Evolutionary conservation across 2,329 filamentous ascomycete species (phyloP).

Genomic region (Zasmidium angulare): DNA sequence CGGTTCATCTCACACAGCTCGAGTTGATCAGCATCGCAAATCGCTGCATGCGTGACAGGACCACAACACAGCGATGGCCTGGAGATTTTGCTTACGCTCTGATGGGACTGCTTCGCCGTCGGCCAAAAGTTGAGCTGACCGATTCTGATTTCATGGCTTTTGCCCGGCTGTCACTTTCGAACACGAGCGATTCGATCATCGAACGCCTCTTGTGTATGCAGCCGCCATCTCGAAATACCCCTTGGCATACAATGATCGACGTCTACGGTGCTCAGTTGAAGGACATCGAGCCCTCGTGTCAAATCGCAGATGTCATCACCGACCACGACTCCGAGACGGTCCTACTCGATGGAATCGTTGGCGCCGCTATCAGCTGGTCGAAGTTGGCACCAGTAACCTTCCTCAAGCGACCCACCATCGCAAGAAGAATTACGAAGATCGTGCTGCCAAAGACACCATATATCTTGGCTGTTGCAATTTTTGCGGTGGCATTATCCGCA

Average conservation of each 20-base stretch:
- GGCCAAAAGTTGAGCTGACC: neutral
- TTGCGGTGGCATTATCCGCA: neutral
- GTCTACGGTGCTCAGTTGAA: neutral
- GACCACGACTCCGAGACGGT: neutral
- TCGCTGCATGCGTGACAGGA: neutral
- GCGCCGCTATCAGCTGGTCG: conserved; percentile 5
- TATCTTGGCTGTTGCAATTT: neutral
- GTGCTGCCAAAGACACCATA: neutral
- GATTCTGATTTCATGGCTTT: conserved; percentile 5
- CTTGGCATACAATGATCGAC: neutral
- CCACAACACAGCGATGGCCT: neutral
- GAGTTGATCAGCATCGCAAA: conserved; percentile 5
- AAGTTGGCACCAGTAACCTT: neutral
- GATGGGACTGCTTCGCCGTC: neutral
- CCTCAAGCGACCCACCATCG: neutral
- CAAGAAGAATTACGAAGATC: neutral
- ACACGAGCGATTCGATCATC: conserved; percentile 1
- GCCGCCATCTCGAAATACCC: neutral
- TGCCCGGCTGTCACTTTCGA: neutral
- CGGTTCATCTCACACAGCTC: conserved; percentile 2
- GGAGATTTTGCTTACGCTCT: conserved; percentile 1
- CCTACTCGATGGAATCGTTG: neutral
- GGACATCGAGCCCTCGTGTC: neutral
- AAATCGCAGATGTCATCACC: neutral
- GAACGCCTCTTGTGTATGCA: conserved; percentile 2